A percentile compares a stretch with the other conserved stretches of the same genome.
These are phyloP conservation scores for Ustilaginoidea virens DNA, from an alignment of 2,329 filamentous ascomycete genomes.

Conservation along the genomic window DNA sequence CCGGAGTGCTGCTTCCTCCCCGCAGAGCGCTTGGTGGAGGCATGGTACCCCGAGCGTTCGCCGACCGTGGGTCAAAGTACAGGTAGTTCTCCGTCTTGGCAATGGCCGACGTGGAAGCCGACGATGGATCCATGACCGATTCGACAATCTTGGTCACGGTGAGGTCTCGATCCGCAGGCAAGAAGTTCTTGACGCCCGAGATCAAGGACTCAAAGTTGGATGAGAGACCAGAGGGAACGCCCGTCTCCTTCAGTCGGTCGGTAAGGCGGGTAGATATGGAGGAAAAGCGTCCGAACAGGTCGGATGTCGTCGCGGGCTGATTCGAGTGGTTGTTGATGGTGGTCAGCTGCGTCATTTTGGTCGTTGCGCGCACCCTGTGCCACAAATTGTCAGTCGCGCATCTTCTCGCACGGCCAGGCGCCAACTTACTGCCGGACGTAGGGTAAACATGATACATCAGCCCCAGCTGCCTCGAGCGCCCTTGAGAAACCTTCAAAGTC, in stretches of 20 bases:
- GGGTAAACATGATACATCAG: constrained; percentile 61
- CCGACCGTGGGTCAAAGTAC: constrained; percentile 90
- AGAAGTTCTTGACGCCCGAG: constrained; percentile 91
- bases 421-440: constrained; percentile 71
- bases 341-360: constrained; percentile 95
- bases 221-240: constrained; percentile 50
- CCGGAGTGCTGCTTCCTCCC: constrained; percentile 25
- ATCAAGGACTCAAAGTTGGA: constrained; percentile 89
- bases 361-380: constrained; percentile 70
- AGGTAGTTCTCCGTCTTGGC: constrained; percentile 93
- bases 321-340: constrained; percentile 59
- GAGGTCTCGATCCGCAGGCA: constrained; percentile 89
- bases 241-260: constrained; percentile 82
- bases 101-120: constrained; percentile 80
- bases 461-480: constrained; percentile 59
- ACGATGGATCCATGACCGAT: constrained; percentile 89
- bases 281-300: constrained; percentile 87
- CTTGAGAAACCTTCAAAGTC: constrained; percentile 83
- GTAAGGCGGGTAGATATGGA: constrained; percentile 84
- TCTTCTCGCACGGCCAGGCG: not conserved
- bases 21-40: constrained; percentile 56
- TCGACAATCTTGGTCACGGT: constrained; percentile 97
- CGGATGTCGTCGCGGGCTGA: constrained; percentile 45
- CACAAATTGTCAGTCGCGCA: not conserved
- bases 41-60: constrained; percentile 84